These are phyloP conservation scores for Kluyveromyces aestuarii DNA, from an alignment of 805 yeast species.

Conservation along the genomic window DNA sequence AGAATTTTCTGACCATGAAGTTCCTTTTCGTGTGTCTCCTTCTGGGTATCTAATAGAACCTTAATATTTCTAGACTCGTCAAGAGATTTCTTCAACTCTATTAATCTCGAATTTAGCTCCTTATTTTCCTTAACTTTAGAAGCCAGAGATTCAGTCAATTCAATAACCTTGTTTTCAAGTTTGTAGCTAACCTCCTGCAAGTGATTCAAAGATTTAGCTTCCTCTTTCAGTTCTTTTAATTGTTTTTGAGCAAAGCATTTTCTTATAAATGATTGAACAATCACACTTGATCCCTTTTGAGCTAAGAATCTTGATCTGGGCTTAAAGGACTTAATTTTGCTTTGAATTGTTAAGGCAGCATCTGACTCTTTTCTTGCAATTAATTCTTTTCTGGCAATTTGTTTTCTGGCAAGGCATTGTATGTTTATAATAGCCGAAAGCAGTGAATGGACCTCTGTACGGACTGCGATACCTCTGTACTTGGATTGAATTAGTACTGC, in stretches of 20 bases:
- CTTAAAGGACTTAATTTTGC: constrained; percentile 55
- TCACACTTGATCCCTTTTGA: constrained; percentile 47
- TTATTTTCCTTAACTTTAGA: constrained; percentile 76
- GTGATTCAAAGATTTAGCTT: constrained; percentile 86
- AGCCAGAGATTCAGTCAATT: constrained; percentile 78
- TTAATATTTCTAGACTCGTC: constrained; percentile 46
- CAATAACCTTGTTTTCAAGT: constrained; percentile 95
- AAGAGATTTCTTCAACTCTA: constrained; percentile 39
- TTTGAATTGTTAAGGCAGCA: constrained; percentile 70
- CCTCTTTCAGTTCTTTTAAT: constrained; percentile 58
- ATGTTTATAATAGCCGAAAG: constrained; percentile 29
- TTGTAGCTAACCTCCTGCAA: constrained; percentile 86
- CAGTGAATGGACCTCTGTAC: constrained; percentile 29
- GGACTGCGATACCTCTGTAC: constrained; percentile 44
- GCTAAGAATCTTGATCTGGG: constrained; percentile 47
- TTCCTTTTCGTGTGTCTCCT: constrained; percentile 41
- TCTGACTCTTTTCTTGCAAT: constrained; percentile 41
- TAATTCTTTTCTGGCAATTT: constrained; percentile 43
- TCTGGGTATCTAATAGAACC: constrained; percentile 46
- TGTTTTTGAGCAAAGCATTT: constrained; percentile 63
- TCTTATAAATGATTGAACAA: constrained; percentile 72
- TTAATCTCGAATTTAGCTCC: constrained; percentile 54
- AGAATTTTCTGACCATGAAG: constrained; percentile 36
- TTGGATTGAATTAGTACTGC: constrained; percentile 66
- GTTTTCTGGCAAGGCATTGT: constrained; percentile 46